phyloP scores from a whole-genome alignment of 2,329 filamentous ascomycete species.

The Phialophora verrucosa region DNA sequence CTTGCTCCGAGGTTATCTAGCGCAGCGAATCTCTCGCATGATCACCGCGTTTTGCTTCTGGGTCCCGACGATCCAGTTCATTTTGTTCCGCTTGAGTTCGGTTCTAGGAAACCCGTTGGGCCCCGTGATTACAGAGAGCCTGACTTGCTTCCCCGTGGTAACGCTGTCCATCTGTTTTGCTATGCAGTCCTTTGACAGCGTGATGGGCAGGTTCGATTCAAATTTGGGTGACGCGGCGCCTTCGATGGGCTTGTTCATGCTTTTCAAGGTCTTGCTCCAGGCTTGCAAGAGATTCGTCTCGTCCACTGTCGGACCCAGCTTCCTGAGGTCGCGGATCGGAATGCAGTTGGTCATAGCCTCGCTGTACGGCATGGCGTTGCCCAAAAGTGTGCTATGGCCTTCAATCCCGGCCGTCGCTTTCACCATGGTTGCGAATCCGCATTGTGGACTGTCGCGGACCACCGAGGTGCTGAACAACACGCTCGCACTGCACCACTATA shows the following conservation, averaged over 20 bases:
- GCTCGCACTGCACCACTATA: slow-evolving; percentile 70
- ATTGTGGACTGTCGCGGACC: slow-evolving; percentile 68
- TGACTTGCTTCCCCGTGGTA: slow-evolving; percentile 74
- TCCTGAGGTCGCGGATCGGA: slow-evolving; percentile 72
- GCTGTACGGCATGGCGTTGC: slow-evolving; percentile 69
- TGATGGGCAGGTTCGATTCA: slow-evolving; percentile 54
- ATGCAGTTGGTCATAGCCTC: slow-evolving; percentile 71
- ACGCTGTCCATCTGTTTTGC: slow-evolving; percentile 68
- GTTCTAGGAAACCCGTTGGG: slow-evolving; percentile 72
- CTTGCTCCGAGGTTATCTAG: slow-evolving; percentile 62
- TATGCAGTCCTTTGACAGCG: slow-evolving; percentile 66
- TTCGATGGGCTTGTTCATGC: slow-evolving; percentile 68
- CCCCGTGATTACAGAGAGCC: slow-evolving; percentile 73
- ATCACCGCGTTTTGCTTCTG: slow-evolving; percentile 76
- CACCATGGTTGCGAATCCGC: slow-evolving; percentile 73
- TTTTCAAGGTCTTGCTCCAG: slow-evolving; percentile 62
- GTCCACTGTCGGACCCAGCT: slow-evolving; percentile 63
- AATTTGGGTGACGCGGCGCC: slow-evolving; percentile 67
- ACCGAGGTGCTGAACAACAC: slow-evolving; percentile 69
- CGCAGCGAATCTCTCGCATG: slow-evolving; percentile 53
- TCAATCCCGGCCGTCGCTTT: slow-evolving; percentile 70
- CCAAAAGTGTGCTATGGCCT: slow-evolving; percentile 70
- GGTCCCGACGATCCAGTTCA: slow-evolving; percentile 74
- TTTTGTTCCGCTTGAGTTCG: slow-evolving; percentile 70
- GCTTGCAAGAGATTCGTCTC: slow-evolving; percentile 50